Evolutionary conservation across 768 basidiomycete species (phyloP).

Genomic region (Sarcodon sp.): DNA sequence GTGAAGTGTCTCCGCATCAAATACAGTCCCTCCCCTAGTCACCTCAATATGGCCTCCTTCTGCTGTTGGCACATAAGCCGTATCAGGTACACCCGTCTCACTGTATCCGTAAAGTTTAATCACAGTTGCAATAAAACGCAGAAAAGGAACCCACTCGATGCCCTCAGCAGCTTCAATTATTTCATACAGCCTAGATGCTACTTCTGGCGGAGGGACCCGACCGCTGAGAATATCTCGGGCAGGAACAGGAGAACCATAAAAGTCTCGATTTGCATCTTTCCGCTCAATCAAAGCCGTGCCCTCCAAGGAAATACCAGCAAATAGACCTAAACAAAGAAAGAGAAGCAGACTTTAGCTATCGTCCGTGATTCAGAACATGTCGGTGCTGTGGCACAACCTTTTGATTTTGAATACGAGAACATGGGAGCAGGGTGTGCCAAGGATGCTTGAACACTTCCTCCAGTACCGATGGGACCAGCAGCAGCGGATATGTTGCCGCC

Average conservation of each 20-base stretch:
- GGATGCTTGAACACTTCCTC: constrained; percentile 77
- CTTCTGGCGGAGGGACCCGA: constrained; percentile 94
- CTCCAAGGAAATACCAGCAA: constrained; percentile 89
- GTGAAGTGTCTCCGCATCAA: constrained; percentile 55
- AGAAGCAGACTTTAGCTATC: neutral
- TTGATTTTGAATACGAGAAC: constrained; percentile 95
- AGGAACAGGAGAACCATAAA: constrained; percentile 87
- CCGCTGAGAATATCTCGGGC: constrained; percentile 87
- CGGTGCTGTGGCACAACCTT: constrained; percentile 48
- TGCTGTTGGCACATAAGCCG: constrained; percentile 65
- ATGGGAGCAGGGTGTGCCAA: constrained; percentile 91
- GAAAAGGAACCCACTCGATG: constrained; percentile 30
- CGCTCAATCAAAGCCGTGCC: constrained; percentile 91
- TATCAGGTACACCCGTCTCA: constrained; percentile 67
- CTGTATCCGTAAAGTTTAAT: no score
- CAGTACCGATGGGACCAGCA: constrained; percentile 91
- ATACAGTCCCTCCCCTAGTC: constrained; percentile 43
- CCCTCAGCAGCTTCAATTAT: constrained; percentile 96
- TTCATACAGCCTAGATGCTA: constrained; percentile 85
- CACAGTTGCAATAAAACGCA: no score
- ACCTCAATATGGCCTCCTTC: constrained; percentile 44
- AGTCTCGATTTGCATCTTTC: constrained; percentile 92
- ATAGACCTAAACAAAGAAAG: constrained; percentile 50
- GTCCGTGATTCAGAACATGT: neutral
- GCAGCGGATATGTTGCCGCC: constrained; percentile 80